A percentile compares a stretch with the other conserved stretches of the same genome.
Conservation (phyloP, 2,329 filamentous ascomycete genomes). For the Dactylellina haptotyla region DNA sequence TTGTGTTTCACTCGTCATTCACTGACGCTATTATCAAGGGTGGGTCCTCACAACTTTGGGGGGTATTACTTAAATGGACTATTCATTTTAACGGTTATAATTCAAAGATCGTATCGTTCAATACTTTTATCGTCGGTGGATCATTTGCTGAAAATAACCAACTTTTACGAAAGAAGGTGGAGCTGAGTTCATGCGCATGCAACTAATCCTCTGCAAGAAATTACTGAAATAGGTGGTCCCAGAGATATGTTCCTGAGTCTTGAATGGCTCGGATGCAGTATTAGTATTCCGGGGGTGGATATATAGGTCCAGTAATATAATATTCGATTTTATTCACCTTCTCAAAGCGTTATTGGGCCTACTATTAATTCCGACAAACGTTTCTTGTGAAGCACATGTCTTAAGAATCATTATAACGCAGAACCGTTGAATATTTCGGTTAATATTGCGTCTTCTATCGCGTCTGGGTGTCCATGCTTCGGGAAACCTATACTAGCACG, state of each 20-base stretch:
- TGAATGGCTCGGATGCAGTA: conserved; percentile 34
- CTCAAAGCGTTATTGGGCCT: conserved; percentile 24
- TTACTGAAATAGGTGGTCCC: conserved; percentile 12
- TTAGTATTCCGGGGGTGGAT: conserved; percentile 19
- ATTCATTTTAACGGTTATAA: conserved; percentile 19
- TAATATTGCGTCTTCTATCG: conserved; percentile 41
- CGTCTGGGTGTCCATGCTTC: conserved; percentile 1
- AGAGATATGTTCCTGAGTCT: conserved; percentile 10
- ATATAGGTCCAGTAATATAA: conserved; percentile 5
- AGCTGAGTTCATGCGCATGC: conserved; percentile 19
- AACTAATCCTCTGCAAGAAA: conserved; percentile 32
- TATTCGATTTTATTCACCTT: conserved; percentile 25
- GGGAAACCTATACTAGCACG: conserved; percentile 49
- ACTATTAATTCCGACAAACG: conserved; percentile 48
- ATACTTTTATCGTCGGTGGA: neutral
- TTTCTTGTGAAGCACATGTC: conserved; percentile 30
- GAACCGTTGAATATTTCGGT: conserved; percentile 47
- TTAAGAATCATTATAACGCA: conserved; percentile 40
- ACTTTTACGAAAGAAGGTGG: conserved; percentile 6
- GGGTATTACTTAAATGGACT: neutral
- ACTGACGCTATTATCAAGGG: conserved; percentile 24
- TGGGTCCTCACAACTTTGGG: conserved; percentile 6
- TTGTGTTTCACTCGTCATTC: conserved; percentile 35
- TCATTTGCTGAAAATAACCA: conserved; percentile 1
- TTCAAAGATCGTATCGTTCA: neutral